Evolutionary conservation across 208 protist species (phyloP).

Genomic region (Crithidia mellificae): DNA sequence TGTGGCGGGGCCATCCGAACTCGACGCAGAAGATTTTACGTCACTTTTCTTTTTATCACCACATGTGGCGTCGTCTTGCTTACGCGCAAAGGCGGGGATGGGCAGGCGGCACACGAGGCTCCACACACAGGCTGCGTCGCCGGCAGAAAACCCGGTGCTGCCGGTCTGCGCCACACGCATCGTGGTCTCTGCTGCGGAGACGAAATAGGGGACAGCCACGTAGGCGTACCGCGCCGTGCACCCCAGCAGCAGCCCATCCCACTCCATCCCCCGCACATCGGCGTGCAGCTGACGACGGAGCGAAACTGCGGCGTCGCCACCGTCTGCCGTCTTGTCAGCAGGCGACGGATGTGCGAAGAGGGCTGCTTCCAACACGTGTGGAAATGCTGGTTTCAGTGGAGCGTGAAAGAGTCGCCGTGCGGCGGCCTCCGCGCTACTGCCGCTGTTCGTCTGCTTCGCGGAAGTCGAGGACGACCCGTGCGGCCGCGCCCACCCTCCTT

Average conservation of each 20-base stretch:
- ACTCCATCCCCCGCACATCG: constrained; percentile 78
- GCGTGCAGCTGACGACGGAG: constrained; percentile 49
- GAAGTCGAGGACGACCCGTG: background rate
- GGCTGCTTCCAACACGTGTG: constrained; percentile 23
- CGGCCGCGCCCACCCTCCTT: constrained; percentile 57
- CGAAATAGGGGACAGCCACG: constrained; percentile 56
- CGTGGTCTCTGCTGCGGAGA: constrained; percentile 1
- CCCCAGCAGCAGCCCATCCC: constrained; percentile 53
- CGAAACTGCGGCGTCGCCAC: background rate
- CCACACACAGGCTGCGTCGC: constrained; percentile 31
- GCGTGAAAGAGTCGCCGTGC: constrained; percentile 21
- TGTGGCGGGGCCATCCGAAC: background rate
- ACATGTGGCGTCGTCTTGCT: background rate
- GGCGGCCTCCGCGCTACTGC: background rate
- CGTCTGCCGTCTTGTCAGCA: background rate
- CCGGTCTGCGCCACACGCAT: background rate
- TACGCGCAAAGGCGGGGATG: constrained; percentile 22
- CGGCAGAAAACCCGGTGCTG: no score
- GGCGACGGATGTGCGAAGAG: background rate
- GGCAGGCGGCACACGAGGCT: constrained; percentile 41
- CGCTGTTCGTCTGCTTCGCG: background rate
- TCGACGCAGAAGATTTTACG: no score
- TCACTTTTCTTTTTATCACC: background rate
- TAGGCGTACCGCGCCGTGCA: constrained; percentile 72
- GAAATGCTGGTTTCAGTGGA: constrained; percentile 8